Percentiles rank a stretch among this genome's conserved stretches.
These are phyloP conservation scores for Ophiostoma quercus DNA, from an alignment of 2,329 filamentous ascomycete species.

Conservation along the genomic window DNA sequence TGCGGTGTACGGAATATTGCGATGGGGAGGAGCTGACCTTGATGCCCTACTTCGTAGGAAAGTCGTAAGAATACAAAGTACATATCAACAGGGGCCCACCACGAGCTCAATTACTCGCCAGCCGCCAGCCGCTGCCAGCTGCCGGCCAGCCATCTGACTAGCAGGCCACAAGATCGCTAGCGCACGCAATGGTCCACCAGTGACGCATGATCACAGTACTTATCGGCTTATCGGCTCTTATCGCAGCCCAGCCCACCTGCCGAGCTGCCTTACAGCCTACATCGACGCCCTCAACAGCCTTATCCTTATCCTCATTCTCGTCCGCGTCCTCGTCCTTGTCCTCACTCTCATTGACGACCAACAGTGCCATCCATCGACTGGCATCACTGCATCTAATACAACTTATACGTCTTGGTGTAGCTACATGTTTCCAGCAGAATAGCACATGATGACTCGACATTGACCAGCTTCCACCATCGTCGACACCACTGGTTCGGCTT, in stretches of 20 bases:
- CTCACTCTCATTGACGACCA: neutral
- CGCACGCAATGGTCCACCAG: neutral
- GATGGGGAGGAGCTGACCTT: neutral
- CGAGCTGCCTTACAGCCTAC: conserved; percentile 2
- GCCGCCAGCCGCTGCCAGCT: conserved; percentile 3
- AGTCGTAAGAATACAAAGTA: neutral
- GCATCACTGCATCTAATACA: neutral
- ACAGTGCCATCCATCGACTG: neutral
- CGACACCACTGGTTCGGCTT: conserved; percentile 1
- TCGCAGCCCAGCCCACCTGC: conserved; percentile 11
- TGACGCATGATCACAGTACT: conserved; percentile 15
- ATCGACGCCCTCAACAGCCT: neutral
- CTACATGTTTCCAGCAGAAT: neutral
- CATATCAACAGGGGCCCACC: neutral
- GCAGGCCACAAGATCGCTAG: neutral
- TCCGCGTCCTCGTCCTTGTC: neutral
- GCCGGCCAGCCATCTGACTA: neutral
- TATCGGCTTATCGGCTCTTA: conserved; percentile 6
- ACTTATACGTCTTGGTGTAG: neutral
- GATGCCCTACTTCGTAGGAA: neutral
- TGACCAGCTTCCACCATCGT: neutral
- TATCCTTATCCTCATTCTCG: neutral
- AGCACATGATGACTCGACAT: neutral
- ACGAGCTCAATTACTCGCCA: neutral
- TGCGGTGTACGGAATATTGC: neutral